phyloP scores from a whole-genome alignment of 2,329 filamentous ascomycete genomes.

The Fusarium oligoseptatum region DNA sequence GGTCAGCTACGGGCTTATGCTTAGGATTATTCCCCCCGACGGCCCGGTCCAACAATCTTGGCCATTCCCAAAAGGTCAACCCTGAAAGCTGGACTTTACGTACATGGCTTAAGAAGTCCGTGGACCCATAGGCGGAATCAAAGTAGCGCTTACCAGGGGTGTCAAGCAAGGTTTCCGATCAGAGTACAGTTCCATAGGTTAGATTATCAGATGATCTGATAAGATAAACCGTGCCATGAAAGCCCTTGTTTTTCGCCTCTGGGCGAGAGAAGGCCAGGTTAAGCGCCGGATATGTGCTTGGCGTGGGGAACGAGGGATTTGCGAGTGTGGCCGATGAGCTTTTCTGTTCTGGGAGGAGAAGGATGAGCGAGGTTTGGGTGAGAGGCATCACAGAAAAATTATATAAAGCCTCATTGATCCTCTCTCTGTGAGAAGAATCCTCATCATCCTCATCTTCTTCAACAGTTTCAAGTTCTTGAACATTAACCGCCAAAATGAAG shows the following conservation, averaged over 20 bases:
- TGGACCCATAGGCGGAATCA: not conserved
- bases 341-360: not conserved
- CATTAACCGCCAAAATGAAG: not conserved
- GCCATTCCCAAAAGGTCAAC: not conserved
- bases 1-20: not conserved
- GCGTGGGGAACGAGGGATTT: not conserved
- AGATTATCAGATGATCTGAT: conserved; percentile 2
- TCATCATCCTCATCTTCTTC: not conserved
- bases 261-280: not conserved
- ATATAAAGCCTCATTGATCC: not conserved
- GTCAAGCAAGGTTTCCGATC: not conserved
- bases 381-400: not conserved
- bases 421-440: not conserved
- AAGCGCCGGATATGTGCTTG: not conserved
- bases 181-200: not conserved
- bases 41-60: not conserved
- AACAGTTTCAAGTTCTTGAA: not conserved
- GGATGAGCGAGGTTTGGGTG: not conserved
- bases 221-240: not conserved
- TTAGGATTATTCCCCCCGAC: not conserved
- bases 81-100: not conserved
- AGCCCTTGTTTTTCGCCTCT: not conserved
- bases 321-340: not conserved
- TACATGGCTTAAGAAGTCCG: not conserved
- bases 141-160: not conserved